Evolutionary conservation across 176 grass and related monocot species (phyloP), one percentile per base, ranked within the genome.

Genomic region (Rhipidocladum racemiflorum): DNA sequence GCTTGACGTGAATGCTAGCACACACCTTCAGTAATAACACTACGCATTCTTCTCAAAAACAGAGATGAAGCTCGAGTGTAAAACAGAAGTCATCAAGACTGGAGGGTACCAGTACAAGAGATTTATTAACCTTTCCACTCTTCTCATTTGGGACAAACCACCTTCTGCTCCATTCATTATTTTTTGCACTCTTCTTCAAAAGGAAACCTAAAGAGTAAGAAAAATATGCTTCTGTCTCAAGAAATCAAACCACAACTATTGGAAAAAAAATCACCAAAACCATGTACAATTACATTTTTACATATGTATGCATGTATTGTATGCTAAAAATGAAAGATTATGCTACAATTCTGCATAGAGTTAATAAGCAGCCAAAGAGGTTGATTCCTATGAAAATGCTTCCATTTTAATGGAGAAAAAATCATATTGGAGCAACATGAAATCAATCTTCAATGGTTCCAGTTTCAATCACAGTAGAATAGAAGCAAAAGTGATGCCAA

Each of bases 161-260:
- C 24, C 90, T 81, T 87, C 50, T 92, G 72, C 88, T 96, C 93
- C 93, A 92, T 71, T 90, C 30, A 30, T 96, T 92, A 68, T 89
- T 88, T 90, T 96, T 96, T 30, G 30, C 90, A 87, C 93, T 96
- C 87, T 89, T 92, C 53, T 96, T 96, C 71, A 92, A 92, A 54
- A 30, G 83, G 70, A 90, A 92, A 74, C 90, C 90, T 96, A 86
- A 51, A 79, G 34, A 85, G 67, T n/a, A 68, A 62, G 42, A 79
- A 64, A 66, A 21, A 45, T 30, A 36, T 44, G 24, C 18, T 42
- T 55, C 13, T 56, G 15, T 72, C 65, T 65, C 3, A 50, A 57
- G 24, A 29, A 55, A 64, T 65, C 57, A 88, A 74, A 32, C 32
- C 55, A 53, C 15, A 70, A 28, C 20, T 56, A 29, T 45, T 65